Base-by-base conservation (phyloP, 768 basidiomycete species). In the Mycena galopus region DNA sequence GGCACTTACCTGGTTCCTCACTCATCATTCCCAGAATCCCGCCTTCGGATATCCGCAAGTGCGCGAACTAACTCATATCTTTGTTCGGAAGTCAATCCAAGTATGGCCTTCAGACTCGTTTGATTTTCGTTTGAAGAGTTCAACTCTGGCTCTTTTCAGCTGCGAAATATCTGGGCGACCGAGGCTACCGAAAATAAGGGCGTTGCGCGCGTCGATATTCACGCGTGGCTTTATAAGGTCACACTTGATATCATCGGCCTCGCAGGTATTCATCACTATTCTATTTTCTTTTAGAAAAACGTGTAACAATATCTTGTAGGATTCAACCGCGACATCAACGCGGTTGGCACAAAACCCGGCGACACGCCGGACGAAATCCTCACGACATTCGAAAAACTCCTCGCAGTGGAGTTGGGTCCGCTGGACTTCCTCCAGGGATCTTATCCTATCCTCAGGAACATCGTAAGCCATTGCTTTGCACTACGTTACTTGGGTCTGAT, bases 201-300 rank as follows among this genome's bases (percentile, higher is more conserved):
- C 51, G 50, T 35, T 3, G 75, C 53, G 10, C 71, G 79, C 4
- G 75, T 89, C 37, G 89, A 92, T 53, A 84, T 88, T 8, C 78
- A 87, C 60, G 77, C 81, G 4, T 91, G 86, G 86, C 81, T 91
- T 1, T 85, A 84, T 25, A 85, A 86, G 58, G 84, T 87, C 6
- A 91, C 90, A 8, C 81, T n/a, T n/a, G n/a, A n/a, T n/a, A n/a
- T n/a, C n/a, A n/a, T n/a, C n/a, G n/a, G n/a, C n/a, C n/a, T n/a
- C 44, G 88, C 76, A 83, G 86, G 89, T 89, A 89, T 10, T 55
- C 32, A 10, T 23, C 71, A 76, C 80, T 19, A 80, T 19, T 87
- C 88, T 77, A 77, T 85, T 59, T 81, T 87, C 21, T 82, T 88
- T 23, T 77, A 80, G 21, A 65, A 37, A 37, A 37, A 37, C 35